Conservation (phyloP, 2,329 filamentous ascomycete genomes). For the Aspergillus versicolor region DNA sequence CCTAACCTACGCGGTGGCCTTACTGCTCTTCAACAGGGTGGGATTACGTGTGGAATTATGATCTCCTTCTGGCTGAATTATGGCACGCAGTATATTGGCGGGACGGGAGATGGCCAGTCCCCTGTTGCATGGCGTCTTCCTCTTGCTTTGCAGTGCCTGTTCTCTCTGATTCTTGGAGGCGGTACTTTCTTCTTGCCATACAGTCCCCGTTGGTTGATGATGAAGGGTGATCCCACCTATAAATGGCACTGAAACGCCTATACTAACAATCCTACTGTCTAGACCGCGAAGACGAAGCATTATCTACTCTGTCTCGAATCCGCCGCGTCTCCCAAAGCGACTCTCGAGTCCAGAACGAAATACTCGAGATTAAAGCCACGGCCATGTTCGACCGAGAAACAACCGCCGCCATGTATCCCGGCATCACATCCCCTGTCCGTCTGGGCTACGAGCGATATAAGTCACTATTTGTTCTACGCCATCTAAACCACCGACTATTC, state of each 20-base stretch:
- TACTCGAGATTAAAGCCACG: conserved; percentile 49
- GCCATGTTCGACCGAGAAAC: conserved; percentile 45
- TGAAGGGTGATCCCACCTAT: conserved; percentile 24
- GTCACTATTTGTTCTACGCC: background rate
- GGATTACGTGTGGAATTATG: conserved; percentile 26
- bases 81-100: conserved; percentile 40
- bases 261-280: background rate
- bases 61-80: conserved; percentile 45
- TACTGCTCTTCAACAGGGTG: conserved; percentile 23
- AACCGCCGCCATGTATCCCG: background rate
- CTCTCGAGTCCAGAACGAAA: conserved; percentile 49
- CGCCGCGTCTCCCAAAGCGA: conserved; percentile 49
- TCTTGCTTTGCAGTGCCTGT: conserved; percentile 48
- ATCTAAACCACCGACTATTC: background rate
- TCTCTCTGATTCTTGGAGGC: conserved; percentile 26
- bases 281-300: conserved; percentile 44
- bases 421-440: background rate
- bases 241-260: background rate
- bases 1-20: conserved; percentile 25
- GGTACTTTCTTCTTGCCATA: conserved; percentile 49
- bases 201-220: conserved; percentile 54
- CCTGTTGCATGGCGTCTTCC: conserved; percentile 46
- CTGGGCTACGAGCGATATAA: background rate
- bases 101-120: conserved; percentile 29
- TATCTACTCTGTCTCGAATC: conserved; percentile 44